A percentile compares a stretch with the other conserved stretches of the same genome.
These are phyloP conservation scores for Strobilomyces confusus DNA, from an alignment of 768 basidiomycete genomes.

Conservation along the genomic window DNA sequence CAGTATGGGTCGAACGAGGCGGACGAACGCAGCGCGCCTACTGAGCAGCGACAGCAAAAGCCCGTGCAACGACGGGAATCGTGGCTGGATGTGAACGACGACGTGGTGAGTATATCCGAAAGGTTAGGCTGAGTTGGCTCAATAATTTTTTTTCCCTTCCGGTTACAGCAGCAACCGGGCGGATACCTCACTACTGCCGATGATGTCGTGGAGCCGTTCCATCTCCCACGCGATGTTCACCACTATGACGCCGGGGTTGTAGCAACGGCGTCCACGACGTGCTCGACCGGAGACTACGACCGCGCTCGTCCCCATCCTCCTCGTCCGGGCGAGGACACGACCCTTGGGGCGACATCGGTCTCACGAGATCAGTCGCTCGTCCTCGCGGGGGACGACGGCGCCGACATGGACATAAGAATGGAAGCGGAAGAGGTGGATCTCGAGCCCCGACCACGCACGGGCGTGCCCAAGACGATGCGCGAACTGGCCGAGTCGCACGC, in stretches of 20 bases:
- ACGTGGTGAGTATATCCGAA: conserved; percentile 19
- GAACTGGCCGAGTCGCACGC: conserved; percentile 49
- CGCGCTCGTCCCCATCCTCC: background rate
- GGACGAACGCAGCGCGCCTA: background rate
- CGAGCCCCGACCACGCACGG: conserved; percentile 10
- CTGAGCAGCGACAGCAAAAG: conserved; percentile 1
- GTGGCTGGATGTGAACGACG: conserved; percentile 21
- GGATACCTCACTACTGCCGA: conserved; percentile 68
- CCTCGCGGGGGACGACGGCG: conserved; percentile 8
- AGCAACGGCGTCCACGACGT: conserved; percentile 5
- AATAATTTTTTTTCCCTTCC: conserved; percentile 5
- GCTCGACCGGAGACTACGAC: background rate
- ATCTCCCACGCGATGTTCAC: conserved; percentile 55
- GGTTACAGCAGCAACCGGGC: conserved; percentile 33
- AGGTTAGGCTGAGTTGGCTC: conserved; percentile 4
- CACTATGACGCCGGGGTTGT: conserved; percentile 8
- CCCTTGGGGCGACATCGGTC: background rate
- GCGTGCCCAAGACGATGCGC: conserved; percentile 56
- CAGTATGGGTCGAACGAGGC: conserved; percentile 52
- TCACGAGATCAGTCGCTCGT: conserved; percentile 6
- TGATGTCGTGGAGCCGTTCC: conserved; percentile 69
- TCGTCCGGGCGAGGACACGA: background rate
- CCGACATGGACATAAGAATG: conserved; percentile 4
- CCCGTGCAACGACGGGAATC: conserved; percentile 9
- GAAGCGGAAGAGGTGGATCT: conserved; percentile 19